Evolutionary conservation across 73 alveolate species (phyloP), one percentile per base, ranked within the genome.

Genomic region (Stentor roeselii): DNA sequence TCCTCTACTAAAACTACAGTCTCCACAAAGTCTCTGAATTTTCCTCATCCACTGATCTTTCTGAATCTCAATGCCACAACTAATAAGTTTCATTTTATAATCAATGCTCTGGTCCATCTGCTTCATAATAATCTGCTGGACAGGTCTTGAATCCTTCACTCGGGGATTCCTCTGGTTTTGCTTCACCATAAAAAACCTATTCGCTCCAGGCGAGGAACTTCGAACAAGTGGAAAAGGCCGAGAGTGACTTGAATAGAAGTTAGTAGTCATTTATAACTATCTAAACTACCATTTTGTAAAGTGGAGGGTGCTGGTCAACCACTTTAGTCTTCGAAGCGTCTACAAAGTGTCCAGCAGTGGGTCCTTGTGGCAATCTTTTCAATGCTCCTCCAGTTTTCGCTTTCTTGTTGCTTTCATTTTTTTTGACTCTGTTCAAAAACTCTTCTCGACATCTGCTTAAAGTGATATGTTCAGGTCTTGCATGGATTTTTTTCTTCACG

Each of bases 381-480:
- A 58, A 58, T 58, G 87, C 77, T 60, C 95, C 98, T 60, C 89
- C 92, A 2, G 82, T 78, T 76, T 90, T 92, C 42, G 95, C 96
- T 38, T 89, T 93, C n/a, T n/a, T n/a, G n/a, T n/a, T n/a, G n/a
- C n/a, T n/a, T 82, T 89, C 96, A 61, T 92, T 89, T 76, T 88
- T 97, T 88, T 90, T 88, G 83, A 97, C 98, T 86, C 99, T 97
- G 83, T 93, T 90, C 92, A 94, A 91, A 95, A 98, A 97, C 75
- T 95, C 99, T 80, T 94, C 99, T 90, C 98, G 93, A 96, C 99
- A 94, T 82, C 95, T 90, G 50, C 98, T 92, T 84, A n/a, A n/a
- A n/a, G n/a, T n/a, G n/a, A n/a, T n/a, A n/a, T n/a, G n/a, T n/a
- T n/a, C n/a, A n/a, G n/a, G n/a, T n/a, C n/a, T n/a, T n/a, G n/a